These are phyloP conservation scores for Apophysomyces variabilis DNA, from an alignment of 371 early-diverging fungal species.

Conservation along the genomic window DNA sequence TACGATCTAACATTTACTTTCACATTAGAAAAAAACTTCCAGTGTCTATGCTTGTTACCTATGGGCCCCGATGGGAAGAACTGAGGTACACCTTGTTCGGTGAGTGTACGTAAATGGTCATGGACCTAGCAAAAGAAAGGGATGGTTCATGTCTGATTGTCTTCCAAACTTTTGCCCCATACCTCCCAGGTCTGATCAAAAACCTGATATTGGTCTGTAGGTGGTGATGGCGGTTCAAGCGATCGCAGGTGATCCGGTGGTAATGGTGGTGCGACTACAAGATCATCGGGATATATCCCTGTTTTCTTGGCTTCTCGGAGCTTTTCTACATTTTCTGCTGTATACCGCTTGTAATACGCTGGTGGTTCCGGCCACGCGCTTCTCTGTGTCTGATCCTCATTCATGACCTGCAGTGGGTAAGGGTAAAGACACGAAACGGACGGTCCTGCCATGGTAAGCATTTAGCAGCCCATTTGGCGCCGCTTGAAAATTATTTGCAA, in stretches of 20 bases:
- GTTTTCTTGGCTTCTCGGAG: slow-evolving; percentile 37
- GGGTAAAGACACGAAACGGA: no score
- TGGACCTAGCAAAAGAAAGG: slow-evolving; percentile 46
- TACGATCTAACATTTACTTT: slow-evolving; percentile 57
- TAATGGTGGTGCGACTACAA: slow-evolving; percentile 40
- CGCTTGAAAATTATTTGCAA: no score
- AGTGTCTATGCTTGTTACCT: slow-evolving; percentile 24
- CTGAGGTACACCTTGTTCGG: slow-evolving; percentile 70
- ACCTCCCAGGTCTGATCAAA: slow-evolving; percentile 80
- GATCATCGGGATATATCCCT: slow-evolving; percentile 27
- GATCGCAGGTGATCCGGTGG: slow-evolving; percentile 49
- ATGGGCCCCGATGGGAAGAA: slow-evolving; percentile 64
- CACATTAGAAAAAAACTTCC: background rate
- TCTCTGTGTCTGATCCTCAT: slow-evolving; percentile 38
- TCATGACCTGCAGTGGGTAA: background rate
- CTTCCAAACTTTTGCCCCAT: background rate
- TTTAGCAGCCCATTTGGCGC: no score
- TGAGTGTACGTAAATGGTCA: slow-evolving; percentile 63
- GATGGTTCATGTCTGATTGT: background rate
- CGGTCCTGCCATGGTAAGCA: no score
- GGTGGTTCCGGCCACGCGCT: slow-evolving; percentile 77
- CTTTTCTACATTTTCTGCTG: slow-evolving; percentile 59
- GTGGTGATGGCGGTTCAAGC: slow-evolving; percentile 67
- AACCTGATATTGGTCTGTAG: slow-evolving; percentile 63
- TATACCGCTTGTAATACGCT: slow-evolving; percentile 66